phyloP scores from a whole-genome alignment of 1,284 basidiomycete genomes.

The Tilletiopsis washingtonensis region DNA sequence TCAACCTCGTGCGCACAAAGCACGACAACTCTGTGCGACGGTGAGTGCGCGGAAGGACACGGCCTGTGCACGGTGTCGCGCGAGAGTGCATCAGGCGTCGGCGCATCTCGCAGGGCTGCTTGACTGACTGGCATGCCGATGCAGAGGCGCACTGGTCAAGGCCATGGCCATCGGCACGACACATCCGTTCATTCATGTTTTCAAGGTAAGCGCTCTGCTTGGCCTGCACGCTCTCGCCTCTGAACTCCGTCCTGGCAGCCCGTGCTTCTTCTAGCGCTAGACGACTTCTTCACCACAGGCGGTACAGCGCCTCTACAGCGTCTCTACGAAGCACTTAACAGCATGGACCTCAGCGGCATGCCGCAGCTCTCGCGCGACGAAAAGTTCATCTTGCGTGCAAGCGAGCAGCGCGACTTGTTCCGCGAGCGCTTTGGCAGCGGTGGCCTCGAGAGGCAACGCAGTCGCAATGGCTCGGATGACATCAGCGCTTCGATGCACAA shows the following conservation, averaged over 20 bases:
- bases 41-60: constrained; percentile 52
- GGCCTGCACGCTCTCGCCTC: background rate
- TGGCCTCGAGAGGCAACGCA: no score
- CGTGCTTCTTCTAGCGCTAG: constrained; percentile 81
- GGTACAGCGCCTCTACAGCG: constrained; percentile 78
- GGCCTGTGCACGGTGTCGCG: constrained; percentile 51
- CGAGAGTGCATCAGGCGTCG: constrained; percentile 71
- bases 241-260: constrained; percentile 55
- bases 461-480: no score
- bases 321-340: constrained; percentile 85
- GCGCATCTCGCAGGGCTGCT: no score
- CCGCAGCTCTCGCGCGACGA: constrained; percentile 71
- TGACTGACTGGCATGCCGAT: background rate
- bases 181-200: constrained; percentile 93
- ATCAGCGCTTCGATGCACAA: background rate
- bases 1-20: constrained; percentile 92
- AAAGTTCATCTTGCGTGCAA: constrained; percentile 77
- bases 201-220: constrained; percentile 64
- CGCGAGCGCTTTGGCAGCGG: constrained; percentile 57
- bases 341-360: constrained; percentile 73
- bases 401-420: constrained; percentile 85
- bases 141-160: constrained; percentile 85
- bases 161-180: constrained; percentile 92
- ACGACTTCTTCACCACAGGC: constrained; percentile 84
- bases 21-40: constrained; percentile 77